These are phyloP conservation scores for Pythium rhizo-oryzae DNA, from an alignment of 352 stramenopile species.

Conservation along the genomic window DNA sequence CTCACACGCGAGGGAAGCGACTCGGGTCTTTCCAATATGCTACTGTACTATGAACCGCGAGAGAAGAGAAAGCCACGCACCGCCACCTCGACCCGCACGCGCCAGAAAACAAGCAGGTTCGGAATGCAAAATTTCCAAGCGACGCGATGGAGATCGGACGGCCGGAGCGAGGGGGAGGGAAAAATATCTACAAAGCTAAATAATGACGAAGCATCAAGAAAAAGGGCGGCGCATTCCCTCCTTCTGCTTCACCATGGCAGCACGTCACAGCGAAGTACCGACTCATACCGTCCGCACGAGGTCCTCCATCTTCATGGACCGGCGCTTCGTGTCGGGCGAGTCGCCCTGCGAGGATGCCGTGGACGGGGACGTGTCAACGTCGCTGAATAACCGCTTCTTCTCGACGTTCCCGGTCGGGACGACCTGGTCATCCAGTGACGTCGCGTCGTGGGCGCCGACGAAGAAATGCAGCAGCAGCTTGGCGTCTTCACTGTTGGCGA, in stretches of 20 bases:
- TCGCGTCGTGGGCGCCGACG: constrained; percentile 50
- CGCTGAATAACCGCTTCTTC: constrained; percentile 64
- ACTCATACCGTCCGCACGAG: constrained; percentile 34
- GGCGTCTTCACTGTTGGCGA: constrained; percentile 65
- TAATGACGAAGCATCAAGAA: constrained; percentile 5
- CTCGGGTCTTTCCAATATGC: neutral
- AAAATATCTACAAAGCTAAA: constrained; percentile 34
- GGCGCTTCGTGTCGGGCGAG: constrained; percentile 46
- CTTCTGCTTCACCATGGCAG: neutral
- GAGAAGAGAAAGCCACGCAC: neutral
- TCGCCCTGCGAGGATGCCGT: constrained; percentile 6
- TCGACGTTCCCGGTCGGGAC: constrained; percentile 33
- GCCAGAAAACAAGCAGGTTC: neutral
- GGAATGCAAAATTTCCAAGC: constrained; percentile 9
- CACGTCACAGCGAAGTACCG: neutral
- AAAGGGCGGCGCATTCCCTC: neutral
- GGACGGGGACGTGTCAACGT: constrained; percentile 31
- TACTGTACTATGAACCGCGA: constrained; percentile 20
- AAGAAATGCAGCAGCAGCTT: constrained; percentile 82
- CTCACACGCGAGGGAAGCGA: neutral
- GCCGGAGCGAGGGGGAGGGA: constrained; percentile 1
- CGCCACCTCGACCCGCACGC: neutral
- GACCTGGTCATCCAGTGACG: constrained; percentile 28
- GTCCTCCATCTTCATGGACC: constrained; percentile 43
- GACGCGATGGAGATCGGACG: neutral